Evolutionary conservation across 352 stramenopile species (phyloP).

Genomic region (Blastocystis sp.): DNA sequence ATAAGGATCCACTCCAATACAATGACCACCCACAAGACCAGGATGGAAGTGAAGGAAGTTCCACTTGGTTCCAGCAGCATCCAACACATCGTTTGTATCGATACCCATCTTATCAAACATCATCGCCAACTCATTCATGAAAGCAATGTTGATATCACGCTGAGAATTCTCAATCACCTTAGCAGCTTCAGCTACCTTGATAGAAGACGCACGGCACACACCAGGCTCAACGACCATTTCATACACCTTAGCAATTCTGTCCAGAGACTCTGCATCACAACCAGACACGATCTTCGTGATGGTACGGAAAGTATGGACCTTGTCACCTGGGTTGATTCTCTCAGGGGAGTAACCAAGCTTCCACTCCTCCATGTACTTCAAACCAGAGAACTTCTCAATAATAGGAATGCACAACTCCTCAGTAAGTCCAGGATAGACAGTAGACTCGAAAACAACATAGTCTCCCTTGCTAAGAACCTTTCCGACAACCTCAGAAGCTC

Average conservation of each 20-base stretch:
- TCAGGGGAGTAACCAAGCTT: conserved; percentile 38
- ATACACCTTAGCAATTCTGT: conserved; percentile 21
- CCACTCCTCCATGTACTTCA: conserved; percentile 46
- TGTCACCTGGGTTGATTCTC: conserved; percentile 3
- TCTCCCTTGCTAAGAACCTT: conserved; percentile 27
- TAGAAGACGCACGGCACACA: background rate
- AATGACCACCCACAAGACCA: conserved; percentile 38
- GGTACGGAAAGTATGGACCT: conserved; percentile 6
- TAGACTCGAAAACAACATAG: conserved; percentile 52
- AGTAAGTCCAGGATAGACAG: conserved; percentile 30
- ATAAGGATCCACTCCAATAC: conserved; percentile 48
- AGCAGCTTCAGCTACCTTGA: conserved; percentile 25
- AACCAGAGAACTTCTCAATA: conserved; percentile 24
- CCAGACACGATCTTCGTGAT: conserved; percentile 25
- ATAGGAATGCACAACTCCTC: conserved; percentile 41
- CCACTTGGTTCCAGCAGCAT: conserved; percentile 10
- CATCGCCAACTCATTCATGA: conserved; percentile 42
- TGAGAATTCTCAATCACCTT: conserved; percentile 54
- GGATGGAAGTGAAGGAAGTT: conserved; percentile 25
- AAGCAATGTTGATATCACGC: conserved; percentile 57
- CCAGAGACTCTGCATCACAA: background rate
- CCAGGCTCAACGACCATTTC: conserved; percentile 33
- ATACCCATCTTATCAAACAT: conserved; percentile 52
- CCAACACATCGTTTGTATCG: conserved; percentile 24
- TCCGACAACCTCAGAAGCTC: background rate